Evolutionary conservation across 441 rosid genomes (phyloP).

Genomic region (Arabidopsis lyrata): DNA sequence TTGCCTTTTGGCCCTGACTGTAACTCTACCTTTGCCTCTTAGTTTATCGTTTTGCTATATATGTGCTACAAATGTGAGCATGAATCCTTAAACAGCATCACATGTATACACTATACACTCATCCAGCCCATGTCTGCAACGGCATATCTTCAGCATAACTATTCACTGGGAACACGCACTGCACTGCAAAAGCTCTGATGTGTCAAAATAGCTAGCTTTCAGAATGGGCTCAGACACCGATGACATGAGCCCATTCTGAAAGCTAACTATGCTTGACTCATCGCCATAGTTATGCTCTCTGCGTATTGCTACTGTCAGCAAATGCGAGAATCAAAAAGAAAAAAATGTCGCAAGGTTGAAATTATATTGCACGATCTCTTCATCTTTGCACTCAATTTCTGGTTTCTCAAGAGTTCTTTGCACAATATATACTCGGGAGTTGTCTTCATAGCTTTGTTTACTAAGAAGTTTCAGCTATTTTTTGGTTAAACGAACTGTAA

Average conservation of each 20-base stretch:
- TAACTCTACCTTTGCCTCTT: not conserved
- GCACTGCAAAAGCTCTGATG: slow-evolving; percentile 18
- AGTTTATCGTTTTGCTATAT: slow-evolving; percentile 20
- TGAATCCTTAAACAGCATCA: not conserved
- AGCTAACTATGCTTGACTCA: slow-evolving; percentile 13
- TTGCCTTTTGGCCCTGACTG: slow-evolving; percentile 8
- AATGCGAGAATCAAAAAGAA: slow-evolving; percentile 5
- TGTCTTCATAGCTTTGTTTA: not conserved
- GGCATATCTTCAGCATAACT: slow-evolving; percentile 13
- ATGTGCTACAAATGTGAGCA: slow-evolving; percentile 2
- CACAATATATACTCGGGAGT: not conserved
- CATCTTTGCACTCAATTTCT: not conserved
- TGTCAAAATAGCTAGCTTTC: slow-evolving; percentile 18
- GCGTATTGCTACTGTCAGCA: slow-evolving; percentile 5
- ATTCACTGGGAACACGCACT: slow-evolving; percentile 1
- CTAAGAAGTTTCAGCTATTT: slow-evolving; percentile 2
- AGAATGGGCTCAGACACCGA: not conserved
- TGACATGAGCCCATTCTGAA: slow-evolving; percentile 11
- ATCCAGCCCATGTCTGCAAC: slow-evolving; percentile 15
- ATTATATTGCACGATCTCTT: not conserved
- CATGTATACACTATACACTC: slow-evolving; percentile 15
- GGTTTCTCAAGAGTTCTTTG: slow-evolving; percentile 1
- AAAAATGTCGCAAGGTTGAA: slow-evolving; percentile 1
- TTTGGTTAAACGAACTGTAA: slow-evolving; percentile 6
- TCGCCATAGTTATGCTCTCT: slow-evolving; percentile 13